Conservation (phyloP, 177 flowering plant genomes). For the Vitis hybrid region DNA sequence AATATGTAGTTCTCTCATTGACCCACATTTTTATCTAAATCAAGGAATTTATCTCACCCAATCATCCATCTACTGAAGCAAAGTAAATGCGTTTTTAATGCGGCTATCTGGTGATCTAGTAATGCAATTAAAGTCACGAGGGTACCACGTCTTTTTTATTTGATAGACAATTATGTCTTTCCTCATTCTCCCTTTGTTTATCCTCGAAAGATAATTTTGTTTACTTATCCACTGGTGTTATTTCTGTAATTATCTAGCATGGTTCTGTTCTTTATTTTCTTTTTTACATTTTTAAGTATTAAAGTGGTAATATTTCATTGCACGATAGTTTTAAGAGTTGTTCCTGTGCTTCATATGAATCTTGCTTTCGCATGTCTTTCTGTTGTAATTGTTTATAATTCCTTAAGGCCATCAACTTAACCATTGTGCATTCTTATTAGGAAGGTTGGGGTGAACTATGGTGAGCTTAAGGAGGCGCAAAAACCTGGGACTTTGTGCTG, state of each 20-base stretch:
- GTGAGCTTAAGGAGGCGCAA: slow-evolving; percentile 81
- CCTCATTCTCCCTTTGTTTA: background rate
- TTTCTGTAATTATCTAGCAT: too few species aligned
- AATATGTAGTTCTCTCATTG: too few species aligned
- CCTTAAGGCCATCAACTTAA: slow-evolving; percentile 11
- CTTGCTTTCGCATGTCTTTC: background rate
- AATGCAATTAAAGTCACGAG: background rate
- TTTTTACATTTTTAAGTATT: too few species aligned
- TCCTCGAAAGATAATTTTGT: background rate
- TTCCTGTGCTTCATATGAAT: background rate
- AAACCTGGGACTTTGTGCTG: slow-evolving; percentile 58
- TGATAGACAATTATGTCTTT: background rate
- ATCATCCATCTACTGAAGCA: too few species aligned
- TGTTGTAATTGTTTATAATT: slow-evolving; percentile 5
- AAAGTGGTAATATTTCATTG: background rate
- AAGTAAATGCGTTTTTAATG: too few species aligned
- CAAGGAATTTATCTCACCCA: too few species aligned
- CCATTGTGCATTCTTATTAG: slow-evolving; percentile 14
- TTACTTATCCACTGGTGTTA: too few species aligned
- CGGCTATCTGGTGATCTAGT: too few species aligned
- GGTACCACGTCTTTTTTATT: background rate
- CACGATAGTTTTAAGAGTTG: background rate
- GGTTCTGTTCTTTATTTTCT: too few species aligned
- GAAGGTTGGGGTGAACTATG: slow-evolving; percentile 36
- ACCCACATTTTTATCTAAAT: too few species aligned